Evolutionary conservation across 176 grass and related monocot species (phyloP), one percentile per base, ranked within the genome.

Genomic region (Paspalum notatum): DNA sequence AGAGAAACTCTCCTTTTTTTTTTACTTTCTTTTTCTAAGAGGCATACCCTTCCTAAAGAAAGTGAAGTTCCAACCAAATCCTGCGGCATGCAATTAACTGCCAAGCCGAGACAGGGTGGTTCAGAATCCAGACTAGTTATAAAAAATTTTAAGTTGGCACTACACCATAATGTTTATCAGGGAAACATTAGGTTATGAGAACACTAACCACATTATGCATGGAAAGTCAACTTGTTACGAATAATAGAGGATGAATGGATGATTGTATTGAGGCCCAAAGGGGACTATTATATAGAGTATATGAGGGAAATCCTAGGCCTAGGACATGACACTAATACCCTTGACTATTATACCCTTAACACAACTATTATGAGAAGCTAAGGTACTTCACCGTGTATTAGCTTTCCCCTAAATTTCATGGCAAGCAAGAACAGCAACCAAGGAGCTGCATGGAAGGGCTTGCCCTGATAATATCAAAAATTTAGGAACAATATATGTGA

Each of bases 181-280:
- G 21, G 20, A 64, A 79, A 59, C 66, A 86, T 37, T 73, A 67
- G 46, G 73, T 43, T 75, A 21, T 43, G 17, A 64, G 16, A 18
- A 21, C 37, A 69, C 26, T 51, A 80, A 18, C 3, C 7, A 24
- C 8, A 61, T 74, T 37, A 7, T 66, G 14, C 4, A 74, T 4
- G 13, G 13, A 45, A 73, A 40, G 21, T 73, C n/a, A n/a, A n/a
- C n/a, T n/a, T n/a, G n/a, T n/a, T n/a, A n/a, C n/a, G n/a, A n/a
- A n/a, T n/a, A n/a, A n/a, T n/a, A n/a, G n/a, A n/a, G n/a, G n/a
- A n/a, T n/a, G n/a, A n/a, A n/a, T n/a, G n/a, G n/a, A n/a, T n/a
- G n/a, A n/a, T n/a, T n/a, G n/a, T n/a, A n/a, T n/a, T n/a, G n/a
- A n/a, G n/a, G n/a, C n/a, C n/a, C n/a, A n/a, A n/a, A n/a, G n/a